Conservation (phyloP, 768 basidiomycete species). For the Antrodiella citrinella region DNA sequence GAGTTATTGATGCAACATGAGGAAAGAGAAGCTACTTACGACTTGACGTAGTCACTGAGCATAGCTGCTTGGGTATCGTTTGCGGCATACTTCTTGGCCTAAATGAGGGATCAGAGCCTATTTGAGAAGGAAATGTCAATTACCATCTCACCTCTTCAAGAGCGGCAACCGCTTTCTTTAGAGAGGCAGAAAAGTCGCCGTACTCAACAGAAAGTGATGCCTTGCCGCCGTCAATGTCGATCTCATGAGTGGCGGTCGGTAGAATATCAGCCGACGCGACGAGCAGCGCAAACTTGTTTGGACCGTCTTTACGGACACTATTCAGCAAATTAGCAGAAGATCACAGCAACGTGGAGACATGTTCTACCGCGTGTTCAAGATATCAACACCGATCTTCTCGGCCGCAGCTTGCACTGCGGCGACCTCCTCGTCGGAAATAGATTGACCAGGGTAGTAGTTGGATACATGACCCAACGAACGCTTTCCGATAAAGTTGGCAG, state of each 20-base stretch:
- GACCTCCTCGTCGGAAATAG: constrained; percentile 71
- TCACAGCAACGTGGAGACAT: not conserved
- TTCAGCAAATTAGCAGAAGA: not conserved
- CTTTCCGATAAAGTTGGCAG: constrained; percentile 71
- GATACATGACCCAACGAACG: constrained; percentile 68
- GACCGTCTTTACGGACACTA: constrained; percentile 65
- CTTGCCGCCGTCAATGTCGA: constrained; percentile 32
- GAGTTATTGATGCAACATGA: not conserved
- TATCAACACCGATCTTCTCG: constrained; percentile 67
- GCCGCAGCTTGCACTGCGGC: constrained; percentile 65
- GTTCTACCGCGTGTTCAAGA: constrained; percentile 71
- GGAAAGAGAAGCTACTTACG: constrained; percentile 33
- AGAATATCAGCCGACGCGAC: constrained; percentile 59
- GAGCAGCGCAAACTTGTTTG: constrained; percentile 56
- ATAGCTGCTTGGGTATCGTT: constrained; percentile 67
- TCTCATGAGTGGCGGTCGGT: constrained; percentile 32
- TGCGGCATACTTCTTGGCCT: constrained; percentile 70
- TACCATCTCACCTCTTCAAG: constrained; percentile 47
- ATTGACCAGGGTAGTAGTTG: constrained; percentile 78
- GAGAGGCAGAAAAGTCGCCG: constrained; percentile 60
- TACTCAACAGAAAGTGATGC: constrained; percentile 59
- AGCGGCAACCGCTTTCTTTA: constrained; percentile 46
- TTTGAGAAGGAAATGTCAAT: not conserved
- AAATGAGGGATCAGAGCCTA: not conserved
- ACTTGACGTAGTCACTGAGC: constrained; percentile 73